Evolutionary conservation across 2,329 filamentous ascomycete species (phyloP).

Genomic region (Neurospora sp.): DNA sequence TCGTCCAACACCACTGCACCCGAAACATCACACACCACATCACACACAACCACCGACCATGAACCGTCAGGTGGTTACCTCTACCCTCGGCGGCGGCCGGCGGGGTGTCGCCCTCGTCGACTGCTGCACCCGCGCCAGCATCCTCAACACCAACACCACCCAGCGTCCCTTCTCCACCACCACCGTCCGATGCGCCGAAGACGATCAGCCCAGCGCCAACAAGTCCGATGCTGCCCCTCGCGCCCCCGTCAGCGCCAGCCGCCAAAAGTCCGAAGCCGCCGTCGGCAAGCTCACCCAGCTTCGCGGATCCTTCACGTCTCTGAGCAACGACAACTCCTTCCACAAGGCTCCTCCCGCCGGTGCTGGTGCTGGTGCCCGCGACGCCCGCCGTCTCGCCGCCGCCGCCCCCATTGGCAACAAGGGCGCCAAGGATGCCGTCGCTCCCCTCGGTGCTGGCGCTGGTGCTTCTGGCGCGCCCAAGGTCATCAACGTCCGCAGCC

Average conservation of each 20-base stretch:
- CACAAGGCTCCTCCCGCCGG: constrained; percentile 4
- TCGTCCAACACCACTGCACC: too few relatives aligned
- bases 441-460: neutral
- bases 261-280: constrained; percentile 15
- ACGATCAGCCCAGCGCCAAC: constrained; percentile 2
- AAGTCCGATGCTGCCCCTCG: too few relatives aligned
- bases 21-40: neutral
- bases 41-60: constrained; percentile 8
- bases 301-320: neutral
- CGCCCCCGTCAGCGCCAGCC: constrained; percentile 2
- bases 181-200: neutral
- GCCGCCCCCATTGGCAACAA: neutral
- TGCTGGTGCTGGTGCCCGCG: constrained; percentile 1
- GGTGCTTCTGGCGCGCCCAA: constrained; percentile 4
- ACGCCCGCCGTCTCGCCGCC: neutral
- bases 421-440: neutral
- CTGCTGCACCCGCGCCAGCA: neutral
- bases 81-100: constrained; percentile 17
- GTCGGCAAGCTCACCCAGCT: constrained; percentile 17
- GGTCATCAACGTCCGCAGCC: constrained; percentile 22
- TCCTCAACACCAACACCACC: constrained; percentile 1
- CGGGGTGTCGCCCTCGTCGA: neutral
- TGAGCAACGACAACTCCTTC: constrained; percentile 1
- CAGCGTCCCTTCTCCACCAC: constrained; percentile 3
- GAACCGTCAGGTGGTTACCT: constrained; percentile 14